These are phyloP conservation scores for Oenanthe sinensis DNA, from an alignment of 129 eudicot species.

Conservation along the genomic window DNA sequence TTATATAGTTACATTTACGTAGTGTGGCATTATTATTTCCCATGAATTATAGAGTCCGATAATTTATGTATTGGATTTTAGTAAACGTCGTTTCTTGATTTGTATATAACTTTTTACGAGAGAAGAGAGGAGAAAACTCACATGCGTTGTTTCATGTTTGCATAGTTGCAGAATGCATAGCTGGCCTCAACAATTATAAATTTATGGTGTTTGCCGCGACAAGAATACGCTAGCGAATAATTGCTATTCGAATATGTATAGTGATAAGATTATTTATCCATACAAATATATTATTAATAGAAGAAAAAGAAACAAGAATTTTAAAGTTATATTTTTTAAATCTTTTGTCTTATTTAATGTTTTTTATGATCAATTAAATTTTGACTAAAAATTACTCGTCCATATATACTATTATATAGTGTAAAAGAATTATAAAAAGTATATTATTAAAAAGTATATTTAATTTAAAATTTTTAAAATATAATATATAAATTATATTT, in stretches of 20 bases:
- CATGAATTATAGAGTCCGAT: background rate
- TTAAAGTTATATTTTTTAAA: background rate
- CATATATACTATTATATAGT: no score
- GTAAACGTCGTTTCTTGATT: constrained; percentile 1
- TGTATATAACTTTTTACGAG: background rate
- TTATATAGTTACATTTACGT: no score
- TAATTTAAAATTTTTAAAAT: no score
- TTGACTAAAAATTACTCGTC: no score
- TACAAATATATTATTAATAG: background rate
- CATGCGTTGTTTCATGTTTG: constrained; percentile 6
- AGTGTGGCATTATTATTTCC: background rate
- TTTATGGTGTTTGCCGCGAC: background rate
- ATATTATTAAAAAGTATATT: no score
- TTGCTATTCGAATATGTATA: background rate
- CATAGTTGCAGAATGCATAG: constrained; percentile 1
- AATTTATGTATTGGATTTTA: background rate
- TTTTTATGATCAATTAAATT: no score
- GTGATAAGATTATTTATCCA: background rate
- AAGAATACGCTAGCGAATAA: background rate
- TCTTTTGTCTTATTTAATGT: no score
- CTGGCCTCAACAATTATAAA: constrained; percentile 1
- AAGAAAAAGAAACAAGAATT: background rate
- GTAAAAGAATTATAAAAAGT: no score
- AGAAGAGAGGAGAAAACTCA: background rate
- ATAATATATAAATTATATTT: no score